These are phyloP conservation scores for Calonectria crousiana DNA, from an alignment of 2,329 filamentous ascomycete species.

Conservation along the genomic window DNA sequence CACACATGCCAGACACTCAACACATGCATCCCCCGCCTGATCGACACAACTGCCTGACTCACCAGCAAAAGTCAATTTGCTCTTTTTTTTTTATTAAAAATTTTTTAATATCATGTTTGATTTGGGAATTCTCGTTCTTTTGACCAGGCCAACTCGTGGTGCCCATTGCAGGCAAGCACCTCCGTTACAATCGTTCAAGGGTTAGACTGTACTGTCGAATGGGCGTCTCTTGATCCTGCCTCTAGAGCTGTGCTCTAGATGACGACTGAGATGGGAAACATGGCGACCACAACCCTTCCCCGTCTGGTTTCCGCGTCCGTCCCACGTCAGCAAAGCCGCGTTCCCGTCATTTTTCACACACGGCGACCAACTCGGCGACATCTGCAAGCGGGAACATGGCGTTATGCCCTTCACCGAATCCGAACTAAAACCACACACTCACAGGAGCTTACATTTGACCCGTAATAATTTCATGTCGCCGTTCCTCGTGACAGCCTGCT, in stretches of 20 bases:
- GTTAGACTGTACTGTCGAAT: not conserved
- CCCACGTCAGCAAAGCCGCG: not conserved
- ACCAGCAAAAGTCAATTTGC: not conserved
- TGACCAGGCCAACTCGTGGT: too few relatives aligned
- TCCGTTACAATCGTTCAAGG: too few relatives aligned
- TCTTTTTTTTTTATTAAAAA: not conserved
- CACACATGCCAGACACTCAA: not conserved
- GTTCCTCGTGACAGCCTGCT: conserved; percentile 12
- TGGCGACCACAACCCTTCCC: not conserved
- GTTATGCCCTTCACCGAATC: not conserved
- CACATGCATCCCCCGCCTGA: not conserved
- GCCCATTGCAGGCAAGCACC: too few relatives aligned
- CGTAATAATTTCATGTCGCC: conserved; percentile 5
- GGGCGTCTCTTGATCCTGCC: not conserved
- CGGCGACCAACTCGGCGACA: not conserved
- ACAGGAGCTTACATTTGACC: not conserved
- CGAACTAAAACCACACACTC: not conserved
- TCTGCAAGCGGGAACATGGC: conserved; percentile 6
- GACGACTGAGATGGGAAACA: not conserved
- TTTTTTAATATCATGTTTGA: too few relatives aligned
- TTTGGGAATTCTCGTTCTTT: too few relatives aligned
- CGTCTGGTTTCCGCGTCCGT: not conserved
- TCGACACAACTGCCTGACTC: not conserved
- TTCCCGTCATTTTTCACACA: not conserved
- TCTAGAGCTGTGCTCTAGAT: not conserved